These are phyloP conservation scores for Oryza rufipogon DNA, from an alignment of 176 grass and related monocot species.

Conservation along the genomic window DNA sequence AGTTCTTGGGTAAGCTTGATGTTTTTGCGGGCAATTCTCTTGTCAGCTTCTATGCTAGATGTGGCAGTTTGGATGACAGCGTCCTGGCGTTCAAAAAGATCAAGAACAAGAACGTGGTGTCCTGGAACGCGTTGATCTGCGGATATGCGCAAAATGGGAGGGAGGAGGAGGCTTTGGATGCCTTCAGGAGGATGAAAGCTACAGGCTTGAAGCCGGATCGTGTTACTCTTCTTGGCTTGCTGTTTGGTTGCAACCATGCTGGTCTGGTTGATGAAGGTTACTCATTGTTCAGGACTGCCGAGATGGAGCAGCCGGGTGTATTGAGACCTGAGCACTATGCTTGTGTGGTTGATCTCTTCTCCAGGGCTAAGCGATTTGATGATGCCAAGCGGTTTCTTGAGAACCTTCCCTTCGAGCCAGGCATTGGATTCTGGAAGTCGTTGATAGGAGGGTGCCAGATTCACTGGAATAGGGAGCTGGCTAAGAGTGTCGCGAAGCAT, in stretches of 20 bases:
- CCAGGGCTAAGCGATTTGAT: slow-evolving; percentile 58
- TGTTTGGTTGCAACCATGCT: slow-evolving; percentile 84
- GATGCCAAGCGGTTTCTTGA: slow-evolving; percentile 72
- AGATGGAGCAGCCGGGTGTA: slow-evolving; percentile 53
- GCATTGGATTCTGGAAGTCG: slow-evolving; percentile 87
- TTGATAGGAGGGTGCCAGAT: slow-evolving; percentile 70
- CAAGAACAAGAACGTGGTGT: slow-evolving; percentile 57
- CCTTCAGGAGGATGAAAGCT: slow-evolving; percentile 62
- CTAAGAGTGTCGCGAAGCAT: slow-evolving; percentile 40
- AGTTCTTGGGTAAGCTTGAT: slow-evolving; percentile 59
- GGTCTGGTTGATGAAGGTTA: slow-evolving; percentile 74
- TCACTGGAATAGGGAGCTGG: slow-evolving; percentile 61
- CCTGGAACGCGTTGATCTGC: slow-evolving; percentile 81
- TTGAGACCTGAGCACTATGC: slow-evolving; percentile 80
- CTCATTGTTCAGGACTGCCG: slow-evolving; percentile 50
- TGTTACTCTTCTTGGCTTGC: slow-evolving; percentile 64
- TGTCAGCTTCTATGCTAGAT: slow-evolving; percentile 83
- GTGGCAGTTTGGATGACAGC: slow-evolving; percentile 77
- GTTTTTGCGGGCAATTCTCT: slow-evolving; percentile 71
- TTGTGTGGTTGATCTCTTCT: slow-evolving; percentile 72
- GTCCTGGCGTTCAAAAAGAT: slow-evolving; percentile 59
- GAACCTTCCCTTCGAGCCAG: slow-evolving; percentile 69
- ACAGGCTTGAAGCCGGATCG: slow-evolving; percentile 50
- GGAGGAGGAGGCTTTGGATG: slow-evolving; percentile 61
- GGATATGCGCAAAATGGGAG: slow-evolving; percentile 69